Percentiles rank a stretch among this genome's conserved stretches.
phyloP scores from a whole-genome alignment of 805 yeast genomes.

The Schizosaccharomyces lindneri region DNA sequence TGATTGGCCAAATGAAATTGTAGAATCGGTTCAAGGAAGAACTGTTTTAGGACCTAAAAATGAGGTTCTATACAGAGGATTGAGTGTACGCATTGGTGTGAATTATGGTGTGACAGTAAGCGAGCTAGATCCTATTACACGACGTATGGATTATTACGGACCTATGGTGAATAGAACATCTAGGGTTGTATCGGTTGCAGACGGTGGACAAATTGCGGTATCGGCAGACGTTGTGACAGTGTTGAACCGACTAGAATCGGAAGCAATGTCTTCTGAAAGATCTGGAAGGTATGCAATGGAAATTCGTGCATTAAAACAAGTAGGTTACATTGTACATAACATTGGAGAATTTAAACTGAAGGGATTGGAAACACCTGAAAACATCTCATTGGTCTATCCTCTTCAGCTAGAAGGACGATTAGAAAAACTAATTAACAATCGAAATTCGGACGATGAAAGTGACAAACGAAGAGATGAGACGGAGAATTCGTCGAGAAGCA shows the following conservation, averaged over 20 bases:
- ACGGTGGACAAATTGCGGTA: constrained; percentile 90
- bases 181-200: constrained; percentile 80
- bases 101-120: constrained; percentile 97
- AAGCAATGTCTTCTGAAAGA: constrained; percentile 8
- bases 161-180: constrained; percentile 95
- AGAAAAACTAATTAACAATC: constrained; percentile 12
- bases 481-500: neutral
- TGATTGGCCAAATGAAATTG: constrained; percentile 88
- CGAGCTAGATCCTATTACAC: constrained; percentile 79
- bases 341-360: constrained; percentile 76
- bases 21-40: constrained; percentile 63
- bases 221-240: constrained; percentile 62
- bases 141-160: constrained; percentile 96
- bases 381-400: constrained; percentile 59
- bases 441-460: neutral
- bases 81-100: constrained; percentile 91
- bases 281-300: constrained; percentile 2
- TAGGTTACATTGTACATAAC: constrained; percentile 42
- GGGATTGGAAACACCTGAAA: constrained; percentile 84
- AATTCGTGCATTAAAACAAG: constrained; percentile 33
- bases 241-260: constrained; percentile 29
- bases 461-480: no score
- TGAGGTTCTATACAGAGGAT: constrained; percentile 45
- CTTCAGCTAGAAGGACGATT: constrained; percentile 33
- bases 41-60: constrained; percentile 41